Conservation (phyloP, 106 monocot genomes). For the Dendrobium chrysotoxum region DNA sequence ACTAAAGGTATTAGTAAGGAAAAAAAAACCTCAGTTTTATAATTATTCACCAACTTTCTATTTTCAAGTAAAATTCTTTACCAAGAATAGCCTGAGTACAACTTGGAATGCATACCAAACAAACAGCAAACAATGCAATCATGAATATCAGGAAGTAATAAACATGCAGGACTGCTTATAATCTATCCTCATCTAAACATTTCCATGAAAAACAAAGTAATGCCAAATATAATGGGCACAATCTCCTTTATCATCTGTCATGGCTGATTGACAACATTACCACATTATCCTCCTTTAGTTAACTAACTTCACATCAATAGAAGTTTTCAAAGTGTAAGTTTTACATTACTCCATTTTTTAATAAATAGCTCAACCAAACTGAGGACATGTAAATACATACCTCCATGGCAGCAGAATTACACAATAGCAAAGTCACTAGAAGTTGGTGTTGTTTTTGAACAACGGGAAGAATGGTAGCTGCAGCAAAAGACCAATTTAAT, state of each 20-base stretch:
- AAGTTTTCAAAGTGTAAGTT: not conserved
- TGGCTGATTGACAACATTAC: not conserved
- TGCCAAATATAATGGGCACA: not conserved
- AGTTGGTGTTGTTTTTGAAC: slow-evolving; percentile 99
- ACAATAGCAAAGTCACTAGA: slow-evolving; percentile 89
- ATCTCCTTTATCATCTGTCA: not conserved
- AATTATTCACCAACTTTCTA: too few relatives aligned
- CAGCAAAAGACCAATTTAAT: slow-evolving; percentile 13
- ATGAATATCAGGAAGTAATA: not conserved
- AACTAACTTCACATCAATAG: not conserved
- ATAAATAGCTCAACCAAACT: not conserved
- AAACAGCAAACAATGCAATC: not conserved
- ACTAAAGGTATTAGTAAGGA: not conserved
- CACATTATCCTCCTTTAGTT: not conserved
- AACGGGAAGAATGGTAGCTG: slow-evolving; percentile 83
- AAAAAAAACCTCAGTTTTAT: not conserved
- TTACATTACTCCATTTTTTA: not conserved
- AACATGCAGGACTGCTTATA: not conserved
- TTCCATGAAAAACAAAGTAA: not conserved
- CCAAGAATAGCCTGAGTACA: not conserved
- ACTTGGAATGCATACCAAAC: not conserved
- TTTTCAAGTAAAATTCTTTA: not conserved
- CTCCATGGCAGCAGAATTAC: slow-evolving; percentile 97
- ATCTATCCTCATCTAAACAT: not conserved
- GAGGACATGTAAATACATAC: slow-evolving; percentile 19